Evolutionary conservation across 2,329 filamentous ascomycete genomes (phyloP).

Genomic region (Colletotrichum sp.): DNA sequence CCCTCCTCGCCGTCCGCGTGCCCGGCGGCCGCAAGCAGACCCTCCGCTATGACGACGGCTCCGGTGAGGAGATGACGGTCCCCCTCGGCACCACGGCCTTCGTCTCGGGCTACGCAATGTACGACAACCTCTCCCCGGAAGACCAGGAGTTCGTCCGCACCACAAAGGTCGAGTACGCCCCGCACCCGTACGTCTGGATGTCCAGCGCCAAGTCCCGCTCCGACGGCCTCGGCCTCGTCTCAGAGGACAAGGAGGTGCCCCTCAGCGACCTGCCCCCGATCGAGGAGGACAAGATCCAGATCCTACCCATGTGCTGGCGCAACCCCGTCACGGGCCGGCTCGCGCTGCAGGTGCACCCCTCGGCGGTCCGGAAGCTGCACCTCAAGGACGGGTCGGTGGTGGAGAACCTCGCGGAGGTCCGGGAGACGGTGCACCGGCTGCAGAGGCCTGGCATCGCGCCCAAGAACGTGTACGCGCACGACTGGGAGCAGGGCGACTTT

Average conservation of each 20-base stretch:
- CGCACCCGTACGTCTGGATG: conserved; percentile 88
- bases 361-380: conserved; percentile 73
- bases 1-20: conserved; percentile 75
- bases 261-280: conserved; percentile 66
- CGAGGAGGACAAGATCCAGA: conserved; percentile 70
- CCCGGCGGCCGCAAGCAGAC: conserved; percentile 70
- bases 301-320: conserved; percentile 78
- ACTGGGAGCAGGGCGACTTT: conserved; percentile 79
- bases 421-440: conserved; percentile 71
- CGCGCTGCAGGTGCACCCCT: conserved; percentile 77
- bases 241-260: conserved; percentile 68
- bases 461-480: conserved; percentile 71
- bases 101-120: conserved; percentile 74
- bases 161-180: conserved; percentile 75
- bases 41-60: conserved; percentile 76
- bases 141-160: conserved; percentile 72
- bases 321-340: conserved; percentile 74
- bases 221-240: conserved; percentile 74
- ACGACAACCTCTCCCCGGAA: conserved; percentile 65
- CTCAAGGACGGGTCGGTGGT: conserved; percentile 69
- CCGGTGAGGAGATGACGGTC: conserved; percentile 68
- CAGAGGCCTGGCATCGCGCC: conserved; percentile 78
- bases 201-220: conserved; percentile 68
- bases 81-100: conserved; percentile 81
- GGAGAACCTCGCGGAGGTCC: conserved; percentile 70